phyloP scores from a whole-genome alignment of 441 rosid genomes.

The Erodium texanum region DNA sequence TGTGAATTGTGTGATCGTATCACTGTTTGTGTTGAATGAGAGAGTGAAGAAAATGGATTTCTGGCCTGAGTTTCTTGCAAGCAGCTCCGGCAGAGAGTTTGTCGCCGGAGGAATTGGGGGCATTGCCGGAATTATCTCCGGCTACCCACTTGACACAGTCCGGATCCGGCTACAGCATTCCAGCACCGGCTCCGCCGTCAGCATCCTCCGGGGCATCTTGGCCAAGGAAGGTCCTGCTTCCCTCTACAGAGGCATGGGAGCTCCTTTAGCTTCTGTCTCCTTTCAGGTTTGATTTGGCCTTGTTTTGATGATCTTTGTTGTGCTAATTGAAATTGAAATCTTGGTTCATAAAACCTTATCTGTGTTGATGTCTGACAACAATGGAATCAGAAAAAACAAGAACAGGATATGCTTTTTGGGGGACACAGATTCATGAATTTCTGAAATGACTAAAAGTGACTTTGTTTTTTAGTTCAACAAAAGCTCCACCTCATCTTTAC shows the following conservation, averaged over 20 bases:
- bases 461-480: too few relatives aligned
- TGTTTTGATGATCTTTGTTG: too few relatives aligned
- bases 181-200: constrained; percentile 55
- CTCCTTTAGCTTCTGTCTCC: constrained; percentile 86
- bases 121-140: constrained; percentile 76
- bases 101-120: constrained; percentile 97
- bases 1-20: too few relatives aligned
- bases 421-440: too few relatives aligned
- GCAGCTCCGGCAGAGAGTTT: constrained; percentile 31
- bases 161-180: constrained; percentile 71
- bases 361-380: too few relatives aligned
- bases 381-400: too few relatives aligned
- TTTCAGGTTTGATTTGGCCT: constrained; percentile 48
- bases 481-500: too few relatives aligned
- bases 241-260: constrained; percentile 86
- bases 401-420: too few relatives aligned
- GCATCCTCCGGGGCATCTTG: constrained; percentile 49
- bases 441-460: too few relatives aligned
- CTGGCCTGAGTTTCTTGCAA: constrained; percentile 30
- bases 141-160: constrained; percentile 82
- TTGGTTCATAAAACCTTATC: too few relatives aligned
- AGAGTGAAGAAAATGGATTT: constrained; percentile 44
- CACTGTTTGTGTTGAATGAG: too few relatives aligned
- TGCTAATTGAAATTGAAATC: too few relatives aligned
- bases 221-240: constrained; percentile 58